These are phyloP conservation scores for Streptanthus diversifolius DNA, from an alignment of 345 rosid species.

Conservation along the genomic window DNA sequence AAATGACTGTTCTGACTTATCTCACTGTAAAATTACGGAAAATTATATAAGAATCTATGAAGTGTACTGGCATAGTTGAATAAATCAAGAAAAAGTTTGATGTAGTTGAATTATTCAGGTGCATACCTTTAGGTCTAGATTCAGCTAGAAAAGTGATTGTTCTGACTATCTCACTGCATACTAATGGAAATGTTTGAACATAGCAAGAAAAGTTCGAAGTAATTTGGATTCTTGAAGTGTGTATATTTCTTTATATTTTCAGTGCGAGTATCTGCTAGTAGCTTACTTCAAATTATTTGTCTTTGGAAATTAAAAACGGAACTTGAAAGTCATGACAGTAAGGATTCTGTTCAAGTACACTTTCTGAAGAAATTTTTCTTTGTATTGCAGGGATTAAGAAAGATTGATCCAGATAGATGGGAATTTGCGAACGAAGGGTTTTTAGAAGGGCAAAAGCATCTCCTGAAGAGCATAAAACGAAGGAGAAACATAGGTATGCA, in stretches of 20 bases:
- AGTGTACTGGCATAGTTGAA: neutral
- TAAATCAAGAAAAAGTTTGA: neutral
- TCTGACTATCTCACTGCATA: neutral
- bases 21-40: neutral
- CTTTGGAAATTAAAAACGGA: neutral
- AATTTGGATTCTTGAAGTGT: neutral
- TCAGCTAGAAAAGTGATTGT: too few relatives aligned
- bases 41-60: neutral
- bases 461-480: constrained; percentile 74
- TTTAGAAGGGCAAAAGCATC: constrained; percentile 75
- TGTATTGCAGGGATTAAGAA: constrained; percentile 68
- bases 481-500: constrained; percentile 42
- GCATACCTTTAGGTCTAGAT: neutral
- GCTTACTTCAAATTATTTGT: neutral
- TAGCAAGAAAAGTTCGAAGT: too few relatives aligned
- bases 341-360: neutral
- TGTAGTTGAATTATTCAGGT: neutral
- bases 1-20: neutral
- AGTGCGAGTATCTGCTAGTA: neutral
- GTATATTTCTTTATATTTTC: neutral
- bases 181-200: too few relatives aligned
- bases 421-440: constrained; percentile 92
- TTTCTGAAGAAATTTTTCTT: neutral
- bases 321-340: neutral
- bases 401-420: constrained; percentile 88